These are phyloP conservation scores for Trichoderma orchidacearum DNA, from an alignment of 495 filamentous ascomycete species.

Conservation along the genomic window DNA sequence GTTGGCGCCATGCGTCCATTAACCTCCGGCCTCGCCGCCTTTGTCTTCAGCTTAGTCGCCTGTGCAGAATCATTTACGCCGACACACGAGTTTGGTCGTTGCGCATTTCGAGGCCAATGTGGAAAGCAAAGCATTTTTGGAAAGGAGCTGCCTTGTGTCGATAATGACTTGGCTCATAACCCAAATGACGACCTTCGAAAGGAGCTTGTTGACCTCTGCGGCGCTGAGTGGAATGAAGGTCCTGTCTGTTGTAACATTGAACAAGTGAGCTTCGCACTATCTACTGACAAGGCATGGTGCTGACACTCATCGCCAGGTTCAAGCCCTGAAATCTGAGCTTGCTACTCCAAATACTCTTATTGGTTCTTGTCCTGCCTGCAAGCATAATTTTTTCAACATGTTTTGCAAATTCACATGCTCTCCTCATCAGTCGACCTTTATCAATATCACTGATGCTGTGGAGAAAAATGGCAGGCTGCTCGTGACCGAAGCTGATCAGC, in stretches of 20 bases:
- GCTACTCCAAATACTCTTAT: slow-evolving; percentile 82
- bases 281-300: background rate
- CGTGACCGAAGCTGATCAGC: slow-evolving; percentile 79
- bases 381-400: slow-evolving; percentile 92
- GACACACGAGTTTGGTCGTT: slow-evolving; percentile 79
- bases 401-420: slow-evolving; percentile 98
- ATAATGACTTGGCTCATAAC: slow-evolving; percentile 69
- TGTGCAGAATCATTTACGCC: slow-evolving; percentile 28
- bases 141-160: slow-evolving; percentile 78
- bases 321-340: slow-evolving; percentile 64
- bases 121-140: slow-evolving; percentile 82
- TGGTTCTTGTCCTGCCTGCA: slow-evolving; percentile 85
- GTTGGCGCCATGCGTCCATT: background rate
- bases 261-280: slow-evolving; percentile 41
- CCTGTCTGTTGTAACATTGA: slow-evolving; percentile 74
- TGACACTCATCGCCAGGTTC: slow-evolving; percentile 39
- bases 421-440: slow-evolving; percentile 85
- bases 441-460: slow-evolving; percentile 76
- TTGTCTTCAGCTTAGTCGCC: slow-evolving; percentile 20
- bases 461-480: slow-evolving; percentile 51
- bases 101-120: slow-evolving; percentile 82
- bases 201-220: slow-evolving; percentile 75
- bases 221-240: slow-evolving; percentile 66
- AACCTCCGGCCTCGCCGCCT: background rate
- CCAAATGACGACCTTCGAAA: slow-evolving; percentile 55